These are phyloP conservation scores for Phyllostachys edulis DNA, from an alignment of 176 grass and related monocot genomes.

Conservation along the genomic window DNA sequence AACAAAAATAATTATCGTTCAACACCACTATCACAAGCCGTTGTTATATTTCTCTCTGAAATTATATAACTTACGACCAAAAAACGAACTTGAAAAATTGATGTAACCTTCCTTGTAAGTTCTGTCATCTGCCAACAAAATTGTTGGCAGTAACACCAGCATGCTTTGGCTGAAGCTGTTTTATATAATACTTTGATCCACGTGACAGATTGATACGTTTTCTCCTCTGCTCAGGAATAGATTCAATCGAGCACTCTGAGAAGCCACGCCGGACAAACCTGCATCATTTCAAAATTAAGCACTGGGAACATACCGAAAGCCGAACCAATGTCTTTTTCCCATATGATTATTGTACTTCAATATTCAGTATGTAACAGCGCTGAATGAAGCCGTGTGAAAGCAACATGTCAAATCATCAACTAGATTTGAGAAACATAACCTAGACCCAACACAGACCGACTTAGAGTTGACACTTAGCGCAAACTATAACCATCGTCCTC, in stretches of 20 bases:
- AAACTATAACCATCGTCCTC: not conserved
- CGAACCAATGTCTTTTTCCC: not conserved
- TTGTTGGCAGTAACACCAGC: constrained; percentile 42
- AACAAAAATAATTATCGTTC: not conserved
- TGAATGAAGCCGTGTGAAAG: not conserved
- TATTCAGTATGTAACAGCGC: constrained; percentile 8
- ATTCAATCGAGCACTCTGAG: constrained; percentile 66
- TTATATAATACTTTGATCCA: constrained; percentile 90
- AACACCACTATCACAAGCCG: not conserved
- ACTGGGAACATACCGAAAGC: constrained; percentile 4
- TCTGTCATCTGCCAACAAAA: constrained; percentile 42
- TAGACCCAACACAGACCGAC: not conserved
- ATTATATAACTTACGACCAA: not conserved
- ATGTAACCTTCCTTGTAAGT: not conserved
- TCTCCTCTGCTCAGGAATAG: constrained; percentile 68
- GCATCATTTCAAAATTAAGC: constrained; percentile 37
- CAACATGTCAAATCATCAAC: not conserved
- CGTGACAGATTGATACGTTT: constrained; percentile 70
- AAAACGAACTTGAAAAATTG: not conserved
- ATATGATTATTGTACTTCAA: not conserved
- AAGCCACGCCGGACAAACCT: constrained; percentile 95
- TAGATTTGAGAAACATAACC: not conserved
- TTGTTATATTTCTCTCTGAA: not conserved
- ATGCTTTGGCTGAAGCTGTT: constrained; percentile 58
- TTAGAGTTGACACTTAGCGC: not conserved